These are phyloP conservation scores for Diaporthe aspalathi DNA, from an alignment of 2,329 filamentous ascomycete species.

Conservation along the genomic window DNA sequence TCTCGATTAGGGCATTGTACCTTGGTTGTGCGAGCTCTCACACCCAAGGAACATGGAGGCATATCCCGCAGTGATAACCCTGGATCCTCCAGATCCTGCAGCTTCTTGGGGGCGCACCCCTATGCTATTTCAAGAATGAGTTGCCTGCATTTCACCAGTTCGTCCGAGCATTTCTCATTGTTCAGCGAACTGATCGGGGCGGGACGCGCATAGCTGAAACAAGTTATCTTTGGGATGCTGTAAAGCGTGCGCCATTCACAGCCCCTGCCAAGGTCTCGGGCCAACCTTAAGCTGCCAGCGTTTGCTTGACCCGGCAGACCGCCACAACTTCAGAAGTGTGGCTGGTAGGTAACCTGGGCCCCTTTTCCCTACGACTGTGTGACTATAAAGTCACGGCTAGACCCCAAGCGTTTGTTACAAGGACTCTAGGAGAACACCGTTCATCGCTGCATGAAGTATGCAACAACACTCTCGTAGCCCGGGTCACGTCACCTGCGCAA, in stretches of 20 bases:
- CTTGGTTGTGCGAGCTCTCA: neutral
- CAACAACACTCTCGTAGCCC: neutral
- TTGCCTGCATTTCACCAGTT: neutral
- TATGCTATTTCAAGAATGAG: neutral
- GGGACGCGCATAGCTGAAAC: constrained; percentile 16
- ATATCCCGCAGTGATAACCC: neutral
- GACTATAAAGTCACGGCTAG: neutral
- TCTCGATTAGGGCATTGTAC: neutral
- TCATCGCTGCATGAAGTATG: neutral
- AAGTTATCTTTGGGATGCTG: neutral
- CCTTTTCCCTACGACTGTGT: neutral
- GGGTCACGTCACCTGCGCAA: neutral
- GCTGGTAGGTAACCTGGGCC: neutral
- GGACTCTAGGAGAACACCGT: too few relatives aligned
- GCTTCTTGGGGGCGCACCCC: neutral
- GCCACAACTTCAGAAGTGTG: constrained; percentile 1
- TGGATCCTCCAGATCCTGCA: constrained; percentile 20
- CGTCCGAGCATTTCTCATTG: neutral
- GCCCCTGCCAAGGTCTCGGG: constrained; percentile 19
- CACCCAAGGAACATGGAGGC: constrained; percentile 3
- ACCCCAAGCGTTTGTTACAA: neutral
- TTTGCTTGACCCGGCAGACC: neutral
- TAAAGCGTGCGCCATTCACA: neutral
- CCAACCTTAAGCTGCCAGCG: neutral
- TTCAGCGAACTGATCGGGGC: neutral